Base-by-base conservation (phyloP, 345 rosid species). In the Angophora floribunda region DNA sequence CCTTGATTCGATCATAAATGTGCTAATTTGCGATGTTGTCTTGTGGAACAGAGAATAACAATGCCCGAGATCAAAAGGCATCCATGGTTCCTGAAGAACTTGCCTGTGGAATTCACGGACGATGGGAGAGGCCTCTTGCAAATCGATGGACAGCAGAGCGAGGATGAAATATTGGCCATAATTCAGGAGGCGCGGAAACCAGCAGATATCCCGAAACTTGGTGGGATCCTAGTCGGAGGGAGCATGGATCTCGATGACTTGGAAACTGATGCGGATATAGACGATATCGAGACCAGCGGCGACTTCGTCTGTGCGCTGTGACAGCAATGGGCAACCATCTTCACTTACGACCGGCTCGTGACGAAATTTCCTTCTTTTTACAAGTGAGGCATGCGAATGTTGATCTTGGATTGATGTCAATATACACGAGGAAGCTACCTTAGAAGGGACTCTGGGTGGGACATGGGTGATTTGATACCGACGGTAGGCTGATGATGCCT, bases 241-340 rank as follows among this genome's bases (percentile, higher is more conserved):
- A 95, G 96, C 90, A 87, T 96, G 92, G 99, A 95, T 90, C 91
- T 95, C 51, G 97, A 95, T 87, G 98, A 94, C 88, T 89, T 95
- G 53, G 97, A 95, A 87, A 85, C 89, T 28, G 97, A 95, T 92
- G 96, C 90, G 11, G 96, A 95, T 36, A 87, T 93, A 7, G 97
- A 95, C 65, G 95, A 94, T 55, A 86, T 90, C 0, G 99, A 94
- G 87, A 90, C 92, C 47, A 94, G 95, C 36, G 99, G 96, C 21
- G 99, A 97, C 87, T 97, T 97, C 90, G 99, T 97, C 44, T 97
- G 96, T 90, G 96, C 96, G 22, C 80, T 97, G 55, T 95, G 91
- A 94, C 44, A 8, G 51, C 51, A 52, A 22, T 41, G 41, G 41
- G 84, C 84, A 6, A 10, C 84, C 84, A 5, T 36, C 4, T 75